A percentile compares a stretch with the other conserved stretches of the same genome.
Conservation (phyloP, 2,329 filamentous ascomycete species). For the Diaporthe ilicicola region DNA sequence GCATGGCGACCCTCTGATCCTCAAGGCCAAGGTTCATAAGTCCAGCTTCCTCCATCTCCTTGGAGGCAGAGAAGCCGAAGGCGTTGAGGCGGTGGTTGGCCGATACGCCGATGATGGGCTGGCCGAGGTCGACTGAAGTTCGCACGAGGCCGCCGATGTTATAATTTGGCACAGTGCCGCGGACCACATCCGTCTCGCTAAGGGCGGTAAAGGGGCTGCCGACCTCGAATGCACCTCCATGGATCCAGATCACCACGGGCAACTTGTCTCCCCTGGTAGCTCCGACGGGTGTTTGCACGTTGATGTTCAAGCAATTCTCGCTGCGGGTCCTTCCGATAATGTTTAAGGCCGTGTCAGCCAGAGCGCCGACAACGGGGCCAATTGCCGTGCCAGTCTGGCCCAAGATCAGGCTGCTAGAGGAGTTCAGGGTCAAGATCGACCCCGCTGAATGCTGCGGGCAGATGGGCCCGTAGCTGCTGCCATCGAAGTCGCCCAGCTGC, state of each 20-base stretch:
- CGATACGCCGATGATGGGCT: constrained; percentile 56
- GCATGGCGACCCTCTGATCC: constrained; percentile 54
- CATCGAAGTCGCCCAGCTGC: not conserved
- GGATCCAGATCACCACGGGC: constrained; percentile 25
- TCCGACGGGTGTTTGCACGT: not conserved
- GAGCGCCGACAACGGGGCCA: not conserved
- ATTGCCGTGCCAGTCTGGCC: not conserved
- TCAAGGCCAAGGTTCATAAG: constrained; percentile 57
- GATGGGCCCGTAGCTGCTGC: not conserved
- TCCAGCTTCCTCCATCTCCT: constrained; percentile 47
- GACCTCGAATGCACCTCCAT: not conserved
- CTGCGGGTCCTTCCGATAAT: not conserved
- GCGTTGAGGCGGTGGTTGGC: constrained; percentile 58
- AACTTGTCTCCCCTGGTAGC: not conserved
- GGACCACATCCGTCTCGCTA: not conserved
- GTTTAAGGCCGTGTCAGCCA: not conserved
- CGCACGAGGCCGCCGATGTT: not conserved
- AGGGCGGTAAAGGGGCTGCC: not conserved
- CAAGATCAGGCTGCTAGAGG: not conserved
- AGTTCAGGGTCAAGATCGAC: not conserved
- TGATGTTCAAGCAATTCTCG: constrained; percentile 21
- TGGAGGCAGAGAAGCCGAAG: constrained; percentile 55
- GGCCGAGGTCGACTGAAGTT: not conserved
- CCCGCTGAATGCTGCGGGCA: not conserved
- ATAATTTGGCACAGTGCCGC: not conserved